These are phyloP conservation scores for Tylopilus orsonianus DNA, from an alignment of 1,284 basidiomycete species.

Conservation along the genomic window DNA sequence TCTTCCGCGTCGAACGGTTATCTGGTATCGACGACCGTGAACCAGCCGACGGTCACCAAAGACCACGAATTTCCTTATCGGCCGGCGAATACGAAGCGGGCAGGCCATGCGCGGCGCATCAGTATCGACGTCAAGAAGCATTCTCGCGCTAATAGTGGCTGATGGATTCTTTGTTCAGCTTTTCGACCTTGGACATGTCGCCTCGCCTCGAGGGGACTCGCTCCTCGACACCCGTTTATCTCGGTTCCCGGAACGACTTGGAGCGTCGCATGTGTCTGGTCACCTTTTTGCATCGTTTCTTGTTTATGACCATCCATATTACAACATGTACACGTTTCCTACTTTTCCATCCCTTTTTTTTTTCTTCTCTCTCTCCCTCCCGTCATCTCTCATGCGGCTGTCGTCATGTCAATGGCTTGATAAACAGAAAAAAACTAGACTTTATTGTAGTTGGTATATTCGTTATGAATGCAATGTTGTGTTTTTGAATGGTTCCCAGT, in stretches of 20 bases:
- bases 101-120: slow-evolving; percentile 36
- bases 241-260: not conserved
- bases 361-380: not conserved
- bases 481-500: too few species aligned
- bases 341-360: not conserved
- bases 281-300: not conserved
- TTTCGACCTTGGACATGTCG: not conserved
- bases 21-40: not conserved
- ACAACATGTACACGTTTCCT: not conserved
- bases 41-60: not conserved
- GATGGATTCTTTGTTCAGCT: not conserved
- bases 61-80: slow-evolving; percentile 30
- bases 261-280: slow-evolving; percentile 3
- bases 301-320: slow-evolving; percentile 1
- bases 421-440: too few species aligned
- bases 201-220: not conserved
- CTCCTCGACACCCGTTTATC: not conserved
- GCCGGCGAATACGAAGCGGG: slow-evolving; percentile 27
- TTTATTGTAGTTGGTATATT: not conserved
- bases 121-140: slow-evolving; percentile 36
- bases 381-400: not conserved
- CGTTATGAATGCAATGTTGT: not conserved
- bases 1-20: not conserved
- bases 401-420: not conserved
- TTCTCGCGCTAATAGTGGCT: slow-evolving; percentile 11